Evolutionary conservation across 345 rosid species (phyloP).

Genomic region (Hirschfeldia incana): DNA sequence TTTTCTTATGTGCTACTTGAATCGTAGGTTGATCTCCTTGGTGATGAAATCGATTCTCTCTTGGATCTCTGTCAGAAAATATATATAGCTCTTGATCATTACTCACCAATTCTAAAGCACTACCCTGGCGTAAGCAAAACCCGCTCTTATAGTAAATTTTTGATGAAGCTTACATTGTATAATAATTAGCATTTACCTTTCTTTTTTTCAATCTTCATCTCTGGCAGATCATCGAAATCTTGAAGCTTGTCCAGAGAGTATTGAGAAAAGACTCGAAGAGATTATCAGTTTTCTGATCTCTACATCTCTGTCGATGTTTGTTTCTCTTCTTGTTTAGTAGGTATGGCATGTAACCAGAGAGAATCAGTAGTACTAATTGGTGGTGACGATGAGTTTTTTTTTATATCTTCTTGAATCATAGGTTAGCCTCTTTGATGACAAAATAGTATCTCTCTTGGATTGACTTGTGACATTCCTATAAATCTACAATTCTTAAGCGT

Average conservation of each 20-base stretch:
- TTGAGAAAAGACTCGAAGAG: slow-evolving; percentile 61
- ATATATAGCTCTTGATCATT: slow-evolving; percentile 85
- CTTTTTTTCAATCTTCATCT: background rate
- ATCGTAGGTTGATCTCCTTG: slow-evolving; percentile 84
- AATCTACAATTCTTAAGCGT: background rate
- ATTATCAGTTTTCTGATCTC: slow-evolving; percentile 15
- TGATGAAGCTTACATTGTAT: background rate
- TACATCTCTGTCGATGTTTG: background rate
- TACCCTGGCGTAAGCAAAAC: slow-evolving; percentile 75
- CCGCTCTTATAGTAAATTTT: background rate
- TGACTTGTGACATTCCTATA: background rate
- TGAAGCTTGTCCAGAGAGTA: slow-evolving; percentile 73
- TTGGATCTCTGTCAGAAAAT: slow-evolving; percentile 74
- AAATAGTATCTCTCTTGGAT: background rate
- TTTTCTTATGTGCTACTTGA: slow-evolving; percentile 11
- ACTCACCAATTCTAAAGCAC: slow-evolving; percentile 74
- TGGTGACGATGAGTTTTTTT: background rate
- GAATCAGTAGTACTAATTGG: slow-evolving; percentile 4
- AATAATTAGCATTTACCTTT: background rate
- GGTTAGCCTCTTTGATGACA: background rate
- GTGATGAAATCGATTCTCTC: slow-evolving; percentile 70
- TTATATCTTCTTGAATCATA: background rate
- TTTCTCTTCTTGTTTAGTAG: slow-evolving; percentile 11
- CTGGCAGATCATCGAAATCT: slow-evolving; percentile 67
- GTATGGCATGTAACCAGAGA: slow-evolving; percentile 10